These are phyloP conservation scores for Penicillium psychrosexuale DNA, from an alignment of 2,329 filamentous ascomycete species.

Conservation along the genomic window DNA sequence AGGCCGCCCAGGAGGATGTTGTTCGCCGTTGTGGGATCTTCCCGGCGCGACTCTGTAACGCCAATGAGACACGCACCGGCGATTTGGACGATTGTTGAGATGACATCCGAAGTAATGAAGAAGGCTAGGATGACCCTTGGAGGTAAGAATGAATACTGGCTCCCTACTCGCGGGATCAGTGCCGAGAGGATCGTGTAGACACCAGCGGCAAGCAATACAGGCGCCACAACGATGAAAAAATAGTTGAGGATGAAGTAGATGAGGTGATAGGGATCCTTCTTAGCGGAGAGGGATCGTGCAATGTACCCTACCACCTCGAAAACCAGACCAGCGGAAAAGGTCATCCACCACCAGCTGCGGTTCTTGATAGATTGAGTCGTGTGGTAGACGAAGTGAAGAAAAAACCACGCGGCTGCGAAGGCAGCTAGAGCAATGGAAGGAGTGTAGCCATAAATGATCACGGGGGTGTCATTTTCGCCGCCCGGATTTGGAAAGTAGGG, in stretches of 20 bases:
- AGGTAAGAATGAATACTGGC: constrained; percentile 9
- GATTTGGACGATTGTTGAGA: constrained; percentile 19
- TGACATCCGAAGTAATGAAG: constrained; percentile 17
- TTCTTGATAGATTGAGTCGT: constrained; percentile 3
- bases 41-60: constrained; percentile 6
- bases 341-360: constrained; percentile 19
- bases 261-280: constrained; percentile 13
- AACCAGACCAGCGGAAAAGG: constrained; percentile 11
- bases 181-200: constrained; percentile 16
- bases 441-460: constrained; percentile 14
- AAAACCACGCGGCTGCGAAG: constrained; percentile 16
- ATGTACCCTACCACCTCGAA: constrained; percentile 19
- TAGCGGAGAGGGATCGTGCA: constrained; percentile 12
- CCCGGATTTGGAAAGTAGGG: not conserved
- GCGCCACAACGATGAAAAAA: constrained; percentile 17
- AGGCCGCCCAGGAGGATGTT: constrained; percentile 1
- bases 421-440: constrained; percentile 14
- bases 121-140: constrained; percentile 12
- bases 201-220: constrained; percentile 14
- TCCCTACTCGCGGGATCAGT: constrained; percentile 12
- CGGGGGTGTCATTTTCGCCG: not conserved
- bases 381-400: constrained; percentile 13
- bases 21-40: constrained; percentile 1
- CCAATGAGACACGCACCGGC: constrained; percentile 12
- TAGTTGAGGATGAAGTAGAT: constrained; percentile 19